phyloP scores from a whole-genome alignment of 495 filamentous ascomycete genomes.

The Massariosphaeria phaeospora region DNA sequence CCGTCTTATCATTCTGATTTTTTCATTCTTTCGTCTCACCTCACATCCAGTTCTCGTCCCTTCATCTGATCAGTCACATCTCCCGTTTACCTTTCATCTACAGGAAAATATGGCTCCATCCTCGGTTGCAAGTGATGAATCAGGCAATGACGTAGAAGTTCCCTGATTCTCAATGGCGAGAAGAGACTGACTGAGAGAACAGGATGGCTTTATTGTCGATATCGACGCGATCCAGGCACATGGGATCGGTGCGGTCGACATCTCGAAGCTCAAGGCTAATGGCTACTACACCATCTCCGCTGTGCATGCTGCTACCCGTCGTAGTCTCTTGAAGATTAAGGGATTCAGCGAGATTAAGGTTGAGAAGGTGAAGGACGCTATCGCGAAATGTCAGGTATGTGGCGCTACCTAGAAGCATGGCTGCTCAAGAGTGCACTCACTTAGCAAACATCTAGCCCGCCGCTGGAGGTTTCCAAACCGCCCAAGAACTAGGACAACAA shows the following conservation, averaged over 20 bases:
- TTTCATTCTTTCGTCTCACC: neutral
- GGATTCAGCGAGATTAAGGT: slow-evolving; percentile 79
- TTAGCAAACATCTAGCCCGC: slow-evolving; percentile 44
- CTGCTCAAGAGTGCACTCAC: neutral
- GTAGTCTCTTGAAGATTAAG: slow-evolving; percentile 66
- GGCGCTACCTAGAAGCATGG: neutral
- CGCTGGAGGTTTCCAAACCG: slow-evolving; percentile 68
- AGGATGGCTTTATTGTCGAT: slow-evolving; percentile 59
- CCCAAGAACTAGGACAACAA: slow-evolving; percentile 63
- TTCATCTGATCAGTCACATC: neutral
- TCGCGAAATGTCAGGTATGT: slow-evolving; percentile 63
- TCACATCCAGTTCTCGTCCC: neutral
- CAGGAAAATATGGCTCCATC: slow-evolving; percentile 44
- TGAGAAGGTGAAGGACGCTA: slow-evolving; percentile 75
- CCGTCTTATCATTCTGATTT: neutral
- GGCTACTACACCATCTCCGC: slow-evolving; percentile 69
- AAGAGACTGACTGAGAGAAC: too few species aligned
- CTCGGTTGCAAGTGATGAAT: slow-evolving; percentile 52
- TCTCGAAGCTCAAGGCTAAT: slow-evolving; percentile 66
- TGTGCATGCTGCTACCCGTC: slow-evolving; percentile 61
- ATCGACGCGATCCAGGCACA: slow-evolving; percentile 71
- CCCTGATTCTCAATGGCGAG: neutral
- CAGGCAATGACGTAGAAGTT: slow-evolving; percentile 47
- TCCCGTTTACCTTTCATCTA: neutral
- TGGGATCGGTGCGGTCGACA: slow-evolving; percentile 68